Evolutionary conservation across 2,329 filamentous ascomycete genomes (phyloP).

Genomic region (Sporothrix luriei): DNA sequence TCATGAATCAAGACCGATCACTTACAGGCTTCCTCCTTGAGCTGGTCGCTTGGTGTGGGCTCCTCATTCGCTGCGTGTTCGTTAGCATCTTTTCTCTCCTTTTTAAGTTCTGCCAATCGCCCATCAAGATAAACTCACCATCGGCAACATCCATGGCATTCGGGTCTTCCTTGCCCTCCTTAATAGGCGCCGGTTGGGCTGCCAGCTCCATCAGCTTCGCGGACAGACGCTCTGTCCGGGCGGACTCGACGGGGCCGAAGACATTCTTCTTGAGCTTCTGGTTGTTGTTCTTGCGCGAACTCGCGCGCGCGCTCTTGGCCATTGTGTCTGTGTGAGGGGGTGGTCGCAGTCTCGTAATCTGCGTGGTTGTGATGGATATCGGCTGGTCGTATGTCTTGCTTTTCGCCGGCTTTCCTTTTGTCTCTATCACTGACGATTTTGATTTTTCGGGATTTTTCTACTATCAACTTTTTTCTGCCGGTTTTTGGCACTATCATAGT

Average conservation of each 20-base stretch:
- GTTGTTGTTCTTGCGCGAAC: slow-evolving; percentile 80
- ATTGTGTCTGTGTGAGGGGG: slow-evolving; percentile 51
- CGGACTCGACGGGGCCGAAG: slow-evolving; percentile 80
- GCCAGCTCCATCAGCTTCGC: slow-evolving; percentile 83
- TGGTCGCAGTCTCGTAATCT: background rate
- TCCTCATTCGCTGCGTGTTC: background rate
- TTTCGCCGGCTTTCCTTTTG: background rate
- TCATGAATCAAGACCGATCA: background rate
- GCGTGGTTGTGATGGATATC: background rate
- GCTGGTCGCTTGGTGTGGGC: slow-evolving; percentile 33
- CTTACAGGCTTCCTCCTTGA: slow-evolving; percentile 33
- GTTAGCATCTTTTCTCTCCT: background rate
- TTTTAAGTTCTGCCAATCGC: background rate
- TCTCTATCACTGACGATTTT: slow-evolving; percentile 12
- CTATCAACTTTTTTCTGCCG: slow-evolving; percentile 32
- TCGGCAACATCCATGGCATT: slow-evolving; percentile 43
- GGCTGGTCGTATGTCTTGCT: slow-evolving; percentile 3
- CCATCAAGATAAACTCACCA: slow-evolving; percentile 46
- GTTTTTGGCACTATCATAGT: slow-evolving; percentile 30
- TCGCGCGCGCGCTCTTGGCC: slow-evolving; percentile 85
- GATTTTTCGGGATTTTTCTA: slow-evolving; percentile 12
- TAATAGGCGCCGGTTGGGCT: slow-evolving; percentile 52
- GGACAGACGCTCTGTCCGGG: slow-evolving; percentile 78
- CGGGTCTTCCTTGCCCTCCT: slow-evolving; percentile 46
- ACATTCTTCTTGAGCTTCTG: slow-evolving; percentile 75